phyloP scores from a whole-genome alignment of 2,329 filamentous ascomycete species.

The Penicillium sp. region DNA sequence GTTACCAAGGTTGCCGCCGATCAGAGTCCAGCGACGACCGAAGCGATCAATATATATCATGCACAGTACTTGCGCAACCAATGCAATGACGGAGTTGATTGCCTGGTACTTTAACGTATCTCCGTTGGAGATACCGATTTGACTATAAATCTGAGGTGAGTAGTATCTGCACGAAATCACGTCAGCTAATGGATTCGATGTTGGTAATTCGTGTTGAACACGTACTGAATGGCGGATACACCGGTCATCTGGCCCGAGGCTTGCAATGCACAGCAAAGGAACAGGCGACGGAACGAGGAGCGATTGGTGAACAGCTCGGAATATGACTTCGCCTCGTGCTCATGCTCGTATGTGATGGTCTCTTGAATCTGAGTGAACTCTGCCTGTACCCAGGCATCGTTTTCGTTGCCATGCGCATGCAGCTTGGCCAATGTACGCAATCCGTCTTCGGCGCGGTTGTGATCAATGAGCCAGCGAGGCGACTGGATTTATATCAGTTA shows the following conservation, averaged over 20 bases:
- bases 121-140: constrained; percentile 65
- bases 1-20: constrained; percentile 69
- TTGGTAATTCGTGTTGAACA: not conserved
- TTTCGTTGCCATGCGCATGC: constrained; percentile 64
- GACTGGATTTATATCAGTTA: constrained; percentile 30
- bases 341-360: constrained; percentile 62
- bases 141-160: constrained; percentile 62
- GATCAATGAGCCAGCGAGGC: constrained; percentile 71
- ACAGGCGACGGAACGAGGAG: constrained; percentile 68
- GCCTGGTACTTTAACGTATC: constrained; percentile 72
- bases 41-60: constrained; percentile 64
- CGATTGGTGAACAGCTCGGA: constrained; percentile 63
- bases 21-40: constrained; percentile 70
- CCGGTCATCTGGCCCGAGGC: constrained; percentile 75
- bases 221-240: constrained; percentile 64
- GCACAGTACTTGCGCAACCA: constrained; percentile 66
- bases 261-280: constrained; percentile 67
- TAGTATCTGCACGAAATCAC: constrained; percentile 52
- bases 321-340: constrained; percentile 68
- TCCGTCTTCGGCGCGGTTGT: constrained; percentile 63
- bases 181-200: not conserved
- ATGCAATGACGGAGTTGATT: constrained; percentile 68
- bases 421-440: constrained; percentile 65
- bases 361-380: constrained; percentile 71
- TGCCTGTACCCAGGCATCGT: constrained; percentile 67